These are phyloP conservation scores for Eucommia ulmoides DNA, from an alignment of 257 asterid species.

Conservation along the genomic window DNA sequence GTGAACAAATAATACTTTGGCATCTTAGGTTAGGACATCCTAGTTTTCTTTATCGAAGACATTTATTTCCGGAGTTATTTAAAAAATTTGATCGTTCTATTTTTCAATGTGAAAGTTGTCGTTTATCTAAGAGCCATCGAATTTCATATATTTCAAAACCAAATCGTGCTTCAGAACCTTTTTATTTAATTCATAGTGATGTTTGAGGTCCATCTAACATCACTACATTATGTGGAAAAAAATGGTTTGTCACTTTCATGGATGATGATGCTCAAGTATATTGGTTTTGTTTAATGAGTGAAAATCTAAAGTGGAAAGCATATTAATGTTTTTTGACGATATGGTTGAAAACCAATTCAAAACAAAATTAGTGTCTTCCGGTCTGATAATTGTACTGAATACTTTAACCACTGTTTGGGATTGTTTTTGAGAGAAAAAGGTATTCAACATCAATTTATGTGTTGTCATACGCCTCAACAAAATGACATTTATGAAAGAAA, in stretches of 20 bases:
- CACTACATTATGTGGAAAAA: background rate
- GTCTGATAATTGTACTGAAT: background rate
- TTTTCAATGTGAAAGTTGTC: background rate
- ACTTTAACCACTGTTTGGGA: background rate
- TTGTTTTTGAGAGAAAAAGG: background rate
- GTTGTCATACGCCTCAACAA: background rate
- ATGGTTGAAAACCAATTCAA: background rate
- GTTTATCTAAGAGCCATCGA: background rate
- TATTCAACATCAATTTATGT: background rate
- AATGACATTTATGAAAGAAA: background rate
- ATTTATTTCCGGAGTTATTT: background rate
- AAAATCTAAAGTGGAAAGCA: background rate
- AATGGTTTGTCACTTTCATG: background rate
- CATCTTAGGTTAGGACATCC: background rate
- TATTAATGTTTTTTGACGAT: no score
- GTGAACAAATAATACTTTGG: background rate
- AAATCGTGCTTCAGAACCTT: background rate
- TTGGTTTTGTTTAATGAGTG: background rate
- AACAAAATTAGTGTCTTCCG: background rate
- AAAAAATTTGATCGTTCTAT: background rate
- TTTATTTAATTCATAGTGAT: background rate
- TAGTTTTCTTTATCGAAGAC: background rate
- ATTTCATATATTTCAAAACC: background rate
- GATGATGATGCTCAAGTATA: background rate
- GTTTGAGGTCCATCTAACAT: background rate